phyloP scores from a whole-genome alignment of 1,139 yeast species.

The Ogataea hybrid region DNA sequence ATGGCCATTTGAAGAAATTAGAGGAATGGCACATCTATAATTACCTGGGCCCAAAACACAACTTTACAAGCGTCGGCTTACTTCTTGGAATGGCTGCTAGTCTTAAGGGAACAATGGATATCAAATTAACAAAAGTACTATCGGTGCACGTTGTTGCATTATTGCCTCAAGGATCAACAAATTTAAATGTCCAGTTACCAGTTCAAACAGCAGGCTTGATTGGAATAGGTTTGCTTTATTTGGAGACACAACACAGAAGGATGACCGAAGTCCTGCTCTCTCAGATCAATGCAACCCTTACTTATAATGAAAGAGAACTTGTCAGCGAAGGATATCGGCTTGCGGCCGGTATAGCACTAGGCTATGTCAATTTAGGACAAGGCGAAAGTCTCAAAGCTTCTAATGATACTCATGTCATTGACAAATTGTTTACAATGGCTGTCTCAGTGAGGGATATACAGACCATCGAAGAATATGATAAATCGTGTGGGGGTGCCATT shows the following conservation, averaged over 20 bases:
- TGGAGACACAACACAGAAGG: slow-evolving; percentile 76
- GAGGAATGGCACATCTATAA: slow-evolving; percentile 98
- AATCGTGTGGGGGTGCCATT: slow-evolving; percentile 78
- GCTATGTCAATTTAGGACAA: slow-evolving; percentile 80
- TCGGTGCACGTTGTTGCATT: slow-evolving; percentile 93
- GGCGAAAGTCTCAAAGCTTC: slow-evolving; percentile 64
- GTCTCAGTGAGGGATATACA: slow-evolving; percentile 68
- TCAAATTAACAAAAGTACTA: slow-evolving; percentile 82
- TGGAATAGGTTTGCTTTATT: slow-evolving; percentile 84
- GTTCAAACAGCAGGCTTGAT: slow-evolving; percentile 92
- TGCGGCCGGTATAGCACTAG: slow-evolving; percentile 87
- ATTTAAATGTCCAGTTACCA: slow-evolving; percentile 74
- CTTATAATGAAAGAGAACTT: slow-evolving; percentile 54
- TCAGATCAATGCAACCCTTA: slow-evolving; percentile 58
- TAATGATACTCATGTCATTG: slow-evolving; percentile 71
- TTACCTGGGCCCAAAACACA: slow-evolving; percentile 87
- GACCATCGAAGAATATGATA: slow-evolving; percentile 61
- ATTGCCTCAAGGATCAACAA: slow-evolving; percentile 87
- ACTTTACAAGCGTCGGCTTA: slow-evolving; percentile 80
- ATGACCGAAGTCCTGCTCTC: slow-evolving; percentile 80
- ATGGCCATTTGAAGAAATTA: slow-evolving; percentile 77
- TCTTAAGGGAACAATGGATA: slow-evolving; percentile 77
- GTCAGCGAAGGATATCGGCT: slow-evolving; percentile 82
- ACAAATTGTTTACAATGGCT: slow-evolving; percentile 59
- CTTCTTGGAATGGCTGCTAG: slow-evolving; percentile 94